Evolutionary conservation across 2,329 filamentous ascomycete species (phyloP), one percentile per base, ranked within the genome.

Genomic region (Bipolaris zeicola): DNA sequence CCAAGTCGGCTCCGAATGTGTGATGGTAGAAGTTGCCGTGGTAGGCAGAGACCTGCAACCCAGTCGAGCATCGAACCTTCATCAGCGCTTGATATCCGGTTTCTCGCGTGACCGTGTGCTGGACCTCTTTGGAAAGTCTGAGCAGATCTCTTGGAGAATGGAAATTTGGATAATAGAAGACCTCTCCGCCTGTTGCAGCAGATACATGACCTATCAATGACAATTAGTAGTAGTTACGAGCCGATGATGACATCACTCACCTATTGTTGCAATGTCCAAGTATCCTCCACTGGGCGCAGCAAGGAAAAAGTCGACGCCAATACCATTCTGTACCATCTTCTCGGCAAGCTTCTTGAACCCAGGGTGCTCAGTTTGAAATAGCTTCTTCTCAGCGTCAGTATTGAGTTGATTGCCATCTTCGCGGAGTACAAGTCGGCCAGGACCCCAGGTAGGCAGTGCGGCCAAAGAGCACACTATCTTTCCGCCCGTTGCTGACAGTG

Each of bases 41-140:
- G 72, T 99, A 99, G n/a, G 87, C 86, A 14, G 91, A 87, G 14
- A 99, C 89, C 74, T 99, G 95, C 50, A 99, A 82, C 16, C 95
- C 95, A 68, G 96, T 99, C 16, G 93, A 97, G 79, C 95, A 99
- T 60, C 95, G 89, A 55, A 99, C 94, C 81, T 99, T 99, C 91
- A 99, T 96, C 66, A 99, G 81, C 18, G 92, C 92, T 77, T 97
- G 94, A 80, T 91, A 98, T 20, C 95, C 95, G 44, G 94, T 96
- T 75, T 97, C 93, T 61, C 95, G 85, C 2, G 88, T 92, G 28
- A 97, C 87, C 0, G 91, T 87, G 70, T 97, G 94, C 64, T 88
- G 86, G 62, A 99, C 87, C 78, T 99, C 95, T 45, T 89, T 85
- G 2, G 89, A 89, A 37, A 99, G 79, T 79, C 94, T 96, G 53